Percentiles rank a stretch among this genome's conserved stretches.
Conservation (phyloP, 2,329 filamentous ascomycete species). For the Penicillium paneum region DNA sequence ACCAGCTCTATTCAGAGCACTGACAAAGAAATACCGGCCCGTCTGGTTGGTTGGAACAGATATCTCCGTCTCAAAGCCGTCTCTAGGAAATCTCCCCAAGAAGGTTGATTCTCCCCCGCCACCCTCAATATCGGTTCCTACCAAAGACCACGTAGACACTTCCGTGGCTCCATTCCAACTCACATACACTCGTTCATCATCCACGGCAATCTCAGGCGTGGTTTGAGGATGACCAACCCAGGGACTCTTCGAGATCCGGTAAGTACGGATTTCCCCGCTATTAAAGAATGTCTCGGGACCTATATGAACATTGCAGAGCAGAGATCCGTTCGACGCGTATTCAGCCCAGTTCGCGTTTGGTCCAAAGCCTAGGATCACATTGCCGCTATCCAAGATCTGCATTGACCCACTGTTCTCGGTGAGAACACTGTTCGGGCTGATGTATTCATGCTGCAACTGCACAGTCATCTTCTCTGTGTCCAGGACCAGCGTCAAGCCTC, state of each 20-base stretch:
- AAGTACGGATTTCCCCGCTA: constrained; percentile 47
- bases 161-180: constrained; percentile 50
- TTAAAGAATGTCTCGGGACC: constrained; percentile 35
- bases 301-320: constrained; percentile 55
- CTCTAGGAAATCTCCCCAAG: background rate
- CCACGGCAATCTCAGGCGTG: constrained; percentile 21
- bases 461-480: constrained; percentile 42
- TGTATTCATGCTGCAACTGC: constrained; percentile 37
- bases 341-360: constrained; percentile 52
- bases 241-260: constrained; percentile 53
- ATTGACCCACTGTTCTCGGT: constrained; percentile 32
- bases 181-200: constrained; percentile 35
- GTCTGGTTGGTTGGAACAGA: background rate
- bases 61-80: background rate
- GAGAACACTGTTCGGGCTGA: constrained; percentile 40
- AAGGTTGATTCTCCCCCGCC: background rate
- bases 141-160: constrained; percentile 26
- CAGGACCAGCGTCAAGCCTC: constrained; percentile 45
- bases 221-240: constrained; percentile 53
- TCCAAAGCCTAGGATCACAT: constrained; percentile 51
- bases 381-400: constrained; percentile 43
- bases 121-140: background rate
- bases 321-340: constrained; percentile 48
- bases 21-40: background rate
- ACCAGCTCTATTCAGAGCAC: background rate